Percentiles rank a stretch among this genome's conserved stretches.
Conservation (phyloP, 208 protist species). For the Phytomonas sp. region DNA sequence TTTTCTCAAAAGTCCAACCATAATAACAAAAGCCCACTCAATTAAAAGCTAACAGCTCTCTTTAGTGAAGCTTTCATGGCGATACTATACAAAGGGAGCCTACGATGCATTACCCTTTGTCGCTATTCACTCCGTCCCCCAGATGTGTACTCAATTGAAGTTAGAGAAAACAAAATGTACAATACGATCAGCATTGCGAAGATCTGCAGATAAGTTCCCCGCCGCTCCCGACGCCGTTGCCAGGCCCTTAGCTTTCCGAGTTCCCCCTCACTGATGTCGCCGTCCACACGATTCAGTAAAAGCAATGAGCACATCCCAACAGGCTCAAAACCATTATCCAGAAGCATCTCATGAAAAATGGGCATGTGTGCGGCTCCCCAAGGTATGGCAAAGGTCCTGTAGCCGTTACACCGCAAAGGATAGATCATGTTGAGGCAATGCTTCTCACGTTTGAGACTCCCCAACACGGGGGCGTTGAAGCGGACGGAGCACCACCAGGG, state of each 20-base stretch:
- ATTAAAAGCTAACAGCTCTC: background rate
- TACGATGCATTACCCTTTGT: background rate
- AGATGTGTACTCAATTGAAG: constrained; percentile 32
- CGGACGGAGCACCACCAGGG: constrained; percentile 77
- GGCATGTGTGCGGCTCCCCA: constrained; percentile 84
- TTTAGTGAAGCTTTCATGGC: background rate
- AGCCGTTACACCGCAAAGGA: constrained; percentile 42
- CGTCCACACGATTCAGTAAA: constrained; percentile 53
- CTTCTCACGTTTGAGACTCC: constrained; percentile 60
- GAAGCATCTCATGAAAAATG: constrained; percentile 77
- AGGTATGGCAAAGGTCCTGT: constrained; percentile 75
- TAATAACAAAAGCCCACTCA: background rate
- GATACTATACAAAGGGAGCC: background rate
- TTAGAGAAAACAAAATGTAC: constrained; percentile 21
- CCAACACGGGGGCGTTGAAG: constrained; percentile 64
- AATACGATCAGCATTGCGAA: constrained; percentile 19
- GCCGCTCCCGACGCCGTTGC: constrained; percentile 23
- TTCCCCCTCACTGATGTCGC: constrained; percentile 64
- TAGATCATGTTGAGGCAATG: constrained; percentile 77
- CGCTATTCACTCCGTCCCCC: constrained; percentile 11
- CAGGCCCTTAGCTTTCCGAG: constrained; percentile 31
- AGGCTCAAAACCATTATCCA: constrained; percentile 71
- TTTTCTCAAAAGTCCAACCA: background rate
- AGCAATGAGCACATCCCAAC: constrained; percentile 65
- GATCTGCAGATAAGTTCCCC: constrained; percentile 17